Evolutionary conservation across 208 protist genomes (phyloP), one percentile per base, ranked within the genome.

Genomic region (Phytomonas francai): DNA sequence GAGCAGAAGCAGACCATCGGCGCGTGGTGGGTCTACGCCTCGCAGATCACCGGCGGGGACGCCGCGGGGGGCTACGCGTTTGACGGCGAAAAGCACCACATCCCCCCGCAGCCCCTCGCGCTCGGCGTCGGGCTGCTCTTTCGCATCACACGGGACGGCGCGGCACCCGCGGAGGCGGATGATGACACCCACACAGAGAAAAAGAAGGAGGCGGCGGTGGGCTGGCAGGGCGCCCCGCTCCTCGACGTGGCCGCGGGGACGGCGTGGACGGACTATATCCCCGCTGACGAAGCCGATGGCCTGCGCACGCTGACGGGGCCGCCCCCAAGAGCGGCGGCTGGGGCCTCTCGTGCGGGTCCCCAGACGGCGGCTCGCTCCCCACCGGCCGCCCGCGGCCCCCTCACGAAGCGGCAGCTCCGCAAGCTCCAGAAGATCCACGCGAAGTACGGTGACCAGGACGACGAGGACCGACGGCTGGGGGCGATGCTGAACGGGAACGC

Each of bases 11-110:
- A 96, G 31, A 82, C 93, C 8, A 89, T 93, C 5, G 75, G 63
- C 33, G 92, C 97, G 0, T 99, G 91, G 79, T 99, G 97, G 97
- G 97, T 99, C 3, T 83, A 97, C 66, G 75, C 79, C 22, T 91
- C 83, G 49, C 84, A 93, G 74, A 73, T 93, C 72, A 83, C 73
- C 2, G 82, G 88, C 14, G 84, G 81, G 49, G 87, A 76, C 11
- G 84, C 78, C 12, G 73, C 61, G 22, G 83, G 88, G 28, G 68
- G 64, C 49, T 91, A 89, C 45, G 57, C 96, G 34, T 97, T 97
- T 71, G 77, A 85, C 84, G 98, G 85, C 77, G 97, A 78, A 92
- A 95, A 60, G 79, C 91, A 73, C 78, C 88, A 68, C 90, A 84
- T 84, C 71, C 95, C 65, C 84, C 94, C 83, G 31, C 87, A 84